These are phyloP conservation scores for Aspergillus leporis DNA, from an alignment of 495 filamentous ascomycete species.

Conservation along the genomic window DNA sequence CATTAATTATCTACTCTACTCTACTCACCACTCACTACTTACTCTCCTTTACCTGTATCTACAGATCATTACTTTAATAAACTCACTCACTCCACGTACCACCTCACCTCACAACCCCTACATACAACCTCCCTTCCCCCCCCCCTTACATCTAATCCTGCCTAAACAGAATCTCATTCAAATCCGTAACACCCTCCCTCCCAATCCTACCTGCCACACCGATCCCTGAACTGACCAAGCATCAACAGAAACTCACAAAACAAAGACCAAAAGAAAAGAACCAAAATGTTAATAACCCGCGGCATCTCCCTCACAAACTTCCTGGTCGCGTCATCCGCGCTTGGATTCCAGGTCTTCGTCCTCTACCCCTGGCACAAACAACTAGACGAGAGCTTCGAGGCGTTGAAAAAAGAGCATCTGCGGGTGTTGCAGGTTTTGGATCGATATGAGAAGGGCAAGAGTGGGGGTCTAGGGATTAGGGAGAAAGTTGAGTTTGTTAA, in stretches of 20 bases:
- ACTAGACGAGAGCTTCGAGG: conserved; percentile 60
- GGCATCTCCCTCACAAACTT: conserved; percentile 63
- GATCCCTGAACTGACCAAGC: too few relatives aligned
- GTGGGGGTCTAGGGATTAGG: neutral
- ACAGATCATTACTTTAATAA: too few relatives aligned
- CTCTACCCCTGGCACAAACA: conserved; percentile 67
- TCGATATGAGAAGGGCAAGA: neutral
- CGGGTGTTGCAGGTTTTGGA: conserved; percentile 26
- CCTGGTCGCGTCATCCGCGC: conserved; percentile 57
- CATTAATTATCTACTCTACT: neutral
- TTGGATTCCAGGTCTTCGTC: conserved; percentile 64
- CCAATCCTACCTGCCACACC: too few relatives aligned
- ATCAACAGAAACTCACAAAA: neutral
- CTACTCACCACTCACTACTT: neutral
- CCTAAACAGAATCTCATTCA: too few relatives aligned
- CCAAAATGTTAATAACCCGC: conserved; percentile 58
- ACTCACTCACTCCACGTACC: too few relatives aligned
- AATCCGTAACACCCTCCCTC: too few relatives aligned
- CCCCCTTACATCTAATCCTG: too few relatives aligned
- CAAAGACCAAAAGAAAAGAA: conserved; percentile 9
- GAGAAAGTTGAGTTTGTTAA: neutral
- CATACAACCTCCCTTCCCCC: too few relatives aligned
- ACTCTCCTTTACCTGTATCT: too few relatives aligned
- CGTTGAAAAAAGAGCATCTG: conserved; percentile 55
- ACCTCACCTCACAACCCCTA: too few relatives aligned